These are phyloP conservation scores for Colletotrichum noveboracense DNA, from an alignment of 2,329 filamentous ascomycete species.

Conservation along the genomic window DNA sequence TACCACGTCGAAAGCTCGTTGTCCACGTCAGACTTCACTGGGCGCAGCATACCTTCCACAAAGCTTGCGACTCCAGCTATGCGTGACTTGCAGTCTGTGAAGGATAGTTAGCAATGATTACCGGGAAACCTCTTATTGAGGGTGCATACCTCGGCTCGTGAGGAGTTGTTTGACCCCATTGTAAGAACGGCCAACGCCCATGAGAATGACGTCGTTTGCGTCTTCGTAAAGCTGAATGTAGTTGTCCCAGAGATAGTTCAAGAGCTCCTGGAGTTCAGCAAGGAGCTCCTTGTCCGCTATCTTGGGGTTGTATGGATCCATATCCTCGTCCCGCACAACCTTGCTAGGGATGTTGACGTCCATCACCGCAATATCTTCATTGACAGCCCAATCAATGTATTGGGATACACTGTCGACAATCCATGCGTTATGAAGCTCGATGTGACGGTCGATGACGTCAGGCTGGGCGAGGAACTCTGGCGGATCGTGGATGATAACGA, in stretches of 20 bases:
- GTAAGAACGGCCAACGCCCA: constrained; percentile 91
- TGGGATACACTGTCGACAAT: constrained; percentile 81
- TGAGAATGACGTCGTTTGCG: constrained; percentile 77
- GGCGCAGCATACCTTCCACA: constrained; percentile 76
- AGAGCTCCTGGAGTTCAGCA: constrained; percentile 72
- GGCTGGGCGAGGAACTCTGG: constrained; percentile 73
- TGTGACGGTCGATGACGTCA: constrained; percentile 71
- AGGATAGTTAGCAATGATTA: neutral
- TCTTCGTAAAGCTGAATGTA: constrained; percentile 83
- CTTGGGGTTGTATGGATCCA: constrained; percentile 50
- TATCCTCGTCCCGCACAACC: constrained; percentile 66
- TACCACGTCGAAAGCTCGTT: constrained; percentile 82
- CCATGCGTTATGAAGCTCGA: constrained; percentile 87
- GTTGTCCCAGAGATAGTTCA: constrained; percentile 95
- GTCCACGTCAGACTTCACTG: constrained; percentile 80
- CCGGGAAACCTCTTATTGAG: no score
- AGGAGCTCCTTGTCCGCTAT: constrained; percentile 55
- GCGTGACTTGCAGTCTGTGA: constrained; percentile 65
- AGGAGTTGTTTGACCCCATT: constrained; percentile 82
- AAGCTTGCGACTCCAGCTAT: constrained; percentile 82
- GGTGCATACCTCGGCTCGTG: constrained; percentile 71
- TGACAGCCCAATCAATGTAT: constrained; percentile 84
- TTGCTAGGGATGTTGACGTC: constrained; percentile 90
- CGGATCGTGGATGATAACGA: constrained; percentile 93
- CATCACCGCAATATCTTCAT: constrained; percentile 81